Evolutionary conservation across 2,329 filamentous ascomycete genomes (phyloP).

Genomic region (Fusarium phyllophilum): DNA sequence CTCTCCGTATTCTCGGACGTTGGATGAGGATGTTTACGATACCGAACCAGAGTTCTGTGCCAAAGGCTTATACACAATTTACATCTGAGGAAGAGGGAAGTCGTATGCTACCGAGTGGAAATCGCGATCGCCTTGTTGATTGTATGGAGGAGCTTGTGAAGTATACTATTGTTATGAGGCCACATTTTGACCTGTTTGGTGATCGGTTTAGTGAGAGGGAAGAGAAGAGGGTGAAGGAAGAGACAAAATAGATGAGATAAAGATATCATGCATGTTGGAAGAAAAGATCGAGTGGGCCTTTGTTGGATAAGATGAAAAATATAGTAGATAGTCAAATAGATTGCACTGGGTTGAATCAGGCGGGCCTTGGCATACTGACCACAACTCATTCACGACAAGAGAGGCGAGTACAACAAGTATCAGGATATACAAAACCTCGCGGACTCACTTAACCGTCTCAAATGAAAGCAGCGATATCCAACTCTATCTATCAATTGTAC

Average conservation of each 20-base stretch:
- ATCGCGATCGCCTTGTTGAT: not conserved
- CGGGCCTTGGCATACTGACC: rapidly evolving
- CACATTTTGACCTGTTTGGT: not conserved
- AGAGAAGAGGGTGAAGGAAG: not conserved
- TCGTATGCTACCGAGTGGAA: not conserved
- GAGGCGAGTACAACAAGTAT: not conserved
- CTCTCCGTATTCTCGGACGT: rapidly evolving
- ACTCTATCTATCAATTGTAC: slow-evolving; percentile 2
- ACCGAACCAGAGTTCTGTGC: slow-evolving; percentile 3
- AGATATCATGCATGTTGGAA: rapidly evolving
- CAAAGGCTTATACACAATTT: not conserved
- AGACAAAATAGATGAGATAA: not conserved
- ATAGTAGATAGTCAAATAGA: not conserved
- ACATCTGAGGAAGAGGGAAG: not conserved
- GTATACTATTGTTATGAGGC: slow-evolving; percentile 1
- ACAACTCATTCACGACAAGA: no score
- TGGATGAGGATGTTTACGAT: slow-evolving; percentile 14
- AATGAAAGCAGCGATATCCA: not conserved
- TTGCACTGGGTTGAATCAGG: not conserved
- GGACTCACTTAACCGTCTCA: no score
- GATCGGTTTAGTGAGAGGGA: not conserved
- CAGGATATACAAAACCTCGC: not conserved
- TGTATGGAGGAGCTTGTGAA: slow-evolving; percentile 12
- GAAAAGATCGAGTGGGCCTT: rapidly evolving
- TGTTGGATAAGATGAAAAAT: not conserved